These are phyloP conservation scores for Penicillium maclennaniae DNA, from an alignment of 495 filamentous ascomycete species.

Conservation along the genomic window DNA sequence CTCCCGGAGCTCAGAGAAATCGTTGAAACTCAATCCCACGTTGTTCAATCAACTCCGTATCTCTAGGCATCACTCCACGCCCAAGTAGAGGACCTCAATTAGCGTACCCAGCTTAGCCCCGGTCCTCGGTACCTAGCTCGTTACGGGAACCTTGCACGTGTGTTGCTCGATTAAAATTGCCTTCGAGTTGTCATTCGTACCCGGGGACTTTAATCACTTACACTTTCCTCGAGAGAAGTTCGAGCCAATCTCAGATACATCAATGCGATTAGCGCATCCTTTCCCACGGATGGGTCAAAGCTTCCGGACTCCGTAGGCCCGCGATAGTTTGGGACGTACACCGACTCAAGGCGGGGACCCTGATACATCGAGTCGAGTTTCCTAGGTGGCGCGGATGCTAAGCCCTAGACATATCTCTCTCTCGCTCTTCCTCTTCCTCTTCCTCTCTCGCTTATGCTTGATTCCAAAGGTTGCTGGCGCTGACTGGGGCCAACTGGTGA, in stretches of 20 bases:
- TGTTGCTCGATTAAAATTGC: not conserved
- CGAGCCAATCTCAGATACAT: not conserved
- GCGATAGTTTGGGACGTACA: not conserved
- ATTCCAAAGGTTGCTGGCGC: not conserved
- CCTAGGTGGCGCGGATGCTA: conserved; percentile 1
- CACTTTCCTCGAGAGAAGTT: not conserved
- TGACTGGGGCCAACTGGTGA: not conserved
- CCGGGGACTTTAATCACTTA: not conserved
- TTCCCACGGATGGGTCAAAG: conserved; percentile 10
- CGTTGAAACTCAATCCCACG: too few relatives aligned
- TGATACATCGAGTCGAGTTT: conserved; percentile 2
- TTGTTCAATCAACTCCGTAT: too few relatives aligned
- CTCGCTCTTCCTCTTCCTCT: too few relatives aligned
- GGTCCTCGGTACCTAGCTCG: not conserved
- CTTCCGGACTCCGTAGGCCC: conserved; percentile 21
- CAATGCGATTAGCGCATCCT: not conserved
- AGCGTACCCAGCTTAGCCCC: too few relatives aligned
- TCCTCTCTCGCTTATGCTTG: not conserved
- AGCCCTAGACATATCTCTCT: not conserved
- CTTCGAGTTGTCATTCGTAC: not conserved
- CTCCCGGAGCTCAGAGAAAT: too few relatives aligned
- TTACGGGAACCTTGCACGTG: not conserved
- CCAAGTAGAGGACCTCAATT: too few relatives aligned
- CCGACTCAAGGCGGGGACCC: not conserved
- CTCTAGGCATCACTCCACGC: too few relatives aligned